These are phyloP conservation scores for Termitomyces sp. DNA, from an alignment of 768 basidiomycete genomes.

Conservation along the genomic window DNA sequence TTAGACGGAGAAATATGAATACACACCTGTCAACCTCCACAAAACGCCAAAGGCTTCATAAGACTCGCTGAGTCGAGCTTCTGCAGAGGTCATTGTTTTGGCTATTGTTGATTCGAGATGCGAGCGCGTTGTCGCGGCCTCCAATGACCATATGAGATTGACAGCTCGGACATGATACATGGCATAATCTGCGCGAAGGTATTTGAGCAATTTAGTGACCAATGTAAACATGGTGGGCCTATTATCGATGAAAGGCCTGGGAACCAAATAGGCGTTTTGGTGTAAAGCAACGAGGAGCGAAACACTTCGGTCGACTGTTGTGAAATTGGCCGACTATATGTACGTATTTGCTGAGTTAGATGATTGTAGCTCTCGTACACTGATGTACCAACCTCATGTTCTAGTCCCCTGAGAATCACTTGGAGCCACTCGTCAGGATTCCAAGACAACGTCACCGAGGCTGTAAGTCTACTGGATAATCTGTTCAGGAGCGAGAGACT, in stretches of 20 bases:
- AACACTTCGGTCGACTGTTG: slow-evolving; percentile 59
- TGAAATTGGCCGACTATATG: slow-evolving; percentile 62
- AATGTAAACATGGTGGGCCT: slow-evolving; percentile 53
- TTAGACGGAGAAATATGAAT: not conserved
- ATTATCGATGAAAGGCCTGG: slow-evolving; percentile 50
- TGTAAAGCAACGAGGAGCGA: slow-evolving; percentile 53
- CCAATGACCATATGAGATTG: slow-evolving; percentile 77
- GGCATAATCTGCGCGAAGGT: slow-evolving; percentile 60
- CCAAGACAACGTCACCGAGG: slow-evolving; percentile 46
- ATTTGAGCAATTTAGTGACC: slow-evolving; percentile 65
- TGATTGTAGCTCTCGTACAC: slow-evolving; percentile 3
- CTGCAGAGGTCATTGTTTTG: slow-evolving; percentile 57
- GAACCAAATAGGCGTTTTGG: slow-evolving; percentile 42
- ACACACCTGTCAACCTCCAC: slow-evolving; percentile 82
- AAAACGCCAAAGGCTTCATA: slow-evolving; percentile 90
- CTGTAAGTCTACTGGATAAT: slow-evolving; percentile 41
- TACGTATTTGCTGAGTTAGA: slow-evolving; percentile 3
- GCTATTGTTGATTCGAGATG: slow-evolving; percentile 81
- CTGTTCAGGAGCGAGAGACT: slow-evolving; percentile 46
- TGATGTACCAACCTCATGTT: slow-evolving; percentile 43
- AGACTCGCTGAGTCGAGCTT: slow-evolving; percentile 44
- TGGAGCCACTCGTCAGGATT: slow-evolving; percentile 60
- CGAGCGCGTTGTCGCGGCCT: slow-evolving; percentile 46
- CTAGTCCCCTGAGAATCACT: slow-evolving; percentile 45
- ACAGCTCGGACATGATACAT: slow-evolving; percentile 81